Evolutionary conservation across 306 rosid genomes (phyloP), one percentile per base, ranked within the genome.

Genomic region (Vigna unguiculata): DNA sequence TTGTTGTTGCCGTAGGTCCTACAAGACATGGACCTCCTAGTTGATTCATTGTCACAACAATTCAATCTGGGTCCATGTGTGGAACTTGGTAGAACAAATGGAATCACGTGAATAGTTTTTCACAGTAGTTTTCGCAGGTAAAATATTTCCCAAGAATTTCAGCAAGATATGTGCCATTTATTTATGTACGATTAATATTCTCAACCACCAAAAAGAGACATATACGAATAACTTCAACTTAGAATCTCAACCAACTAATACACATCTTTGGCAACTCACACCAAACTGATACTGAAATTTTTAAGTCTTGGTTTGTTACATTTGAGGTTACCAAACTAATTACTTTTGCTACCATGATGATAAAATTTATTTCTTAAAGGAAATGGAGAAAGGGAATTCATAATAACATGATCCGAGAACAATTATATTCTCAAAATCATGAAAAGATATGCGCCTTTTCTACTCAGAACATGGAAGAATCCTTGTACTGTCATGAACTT

Each of bases 1-100:
- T 77, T 77, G 62, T 65, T 68, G 71, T 71, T 69, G 85, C 62
- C 25, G 54, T 79, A 30, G 88, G 78, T 78, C 88, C 87, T 78
- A 84, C 83, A 57, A 76, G 82, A 69, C 70, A 74, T 75, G 90
- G 75, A 82, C 82, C 59, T 83, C 81, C 63, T 53, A 72, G 55
- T 72, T 74, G 63, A 62, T 70, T 64, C 59, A 67, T 72, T 71
- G 80, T 78, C 53, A 41, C 53, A 78, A 69, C 76, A 71, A 53
- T 47, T 67, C 73, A 47, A 14, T 72, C 15, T 62, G 87, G 63
- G 67, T 76, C 84, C 75, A 80, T 74, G 36, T 53, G 71, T 47
- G 54, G 68, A 77, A 74, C 72, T 69, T 51, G 38, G 74, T 58
- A 70, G 79, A 78, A 74, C 72, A 59, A 54, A 69, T 11, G 43